These are phyloP conservation scores for Fusarium cicatricum DNA, from an alignment of 2,329 filamentous ascomycete genomes.

Conservation along the genomic window DNA sequence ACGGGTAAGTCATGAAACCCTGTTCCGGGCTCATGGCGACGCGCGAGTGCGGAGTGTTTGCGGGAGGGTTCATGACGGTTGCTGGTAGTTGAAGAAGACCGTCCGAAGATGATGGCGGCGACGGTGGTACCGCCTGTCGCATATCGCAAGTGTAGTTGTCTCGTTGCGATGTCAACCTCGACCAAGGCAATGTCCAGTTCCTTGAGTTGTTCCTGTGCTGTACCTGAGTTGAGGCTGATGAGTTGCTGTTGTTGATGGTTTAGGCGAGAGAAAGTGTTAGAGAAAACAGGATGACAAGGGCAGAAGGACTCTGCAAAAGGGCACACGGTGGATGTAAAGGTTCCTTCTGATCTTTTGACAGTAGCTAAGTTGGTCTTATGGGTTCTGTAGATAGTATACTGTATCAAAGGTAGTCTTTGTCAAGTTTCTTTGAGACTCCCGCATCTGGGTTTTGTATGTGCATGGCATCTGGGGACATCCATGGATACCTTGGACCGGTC, in stretches of 20 bases:
- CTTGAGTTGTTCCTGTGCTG: not conserved
- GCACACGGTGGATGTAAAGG: conserved; percentile 18
- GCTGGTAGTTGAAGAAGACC: conserved; percentile 23
- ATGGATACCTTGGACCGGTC: conserved; percentile 23
- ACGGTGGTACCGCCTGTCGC: conserved; percentile 53
- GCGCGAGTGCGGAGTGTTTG: conserved; percentile 22
- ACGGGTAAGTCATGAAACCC: conserved; percentile 12
- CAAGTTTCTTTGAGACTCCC: conserved; percentile 37
- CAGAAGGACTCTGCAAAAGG: conserved; percentile 15
- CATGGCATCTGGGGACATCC: conserved; percentile 21
- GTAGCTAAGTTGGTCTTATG: conserved; percentile 36
- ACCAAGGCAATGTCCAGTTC: not conserved
- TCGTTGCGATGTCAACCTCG: conserved; percentile 4
- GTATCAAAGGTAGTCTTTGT: conserved; percentile 34
- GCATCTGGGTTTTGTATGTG: conserved; percentile 31
- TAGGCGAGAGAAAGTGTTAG: conserved; percentile 8
- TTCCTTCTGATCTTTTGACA: conserved; percentile 30
- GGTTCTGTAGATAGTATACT: conserved; percentile 15
- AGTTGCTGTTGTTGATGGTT: conserved; percentile 7
- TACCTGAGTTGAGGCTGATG: not conserved
- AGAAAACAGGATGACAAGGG: not conserved
- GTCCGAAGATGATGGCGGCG: conserved; percentile 53
- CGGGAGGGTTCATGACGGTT: conserved; percentile 23
- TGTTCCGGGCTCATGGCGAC: conserved; percentile 15
- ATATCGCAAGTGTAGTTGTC: conserved; percentile 37